These are phyloP conservation scores for Sporisorium scitamineum DNA, from an alignment of 1,284 basidiomycete species.

Conservation along the genomic window DNA sequence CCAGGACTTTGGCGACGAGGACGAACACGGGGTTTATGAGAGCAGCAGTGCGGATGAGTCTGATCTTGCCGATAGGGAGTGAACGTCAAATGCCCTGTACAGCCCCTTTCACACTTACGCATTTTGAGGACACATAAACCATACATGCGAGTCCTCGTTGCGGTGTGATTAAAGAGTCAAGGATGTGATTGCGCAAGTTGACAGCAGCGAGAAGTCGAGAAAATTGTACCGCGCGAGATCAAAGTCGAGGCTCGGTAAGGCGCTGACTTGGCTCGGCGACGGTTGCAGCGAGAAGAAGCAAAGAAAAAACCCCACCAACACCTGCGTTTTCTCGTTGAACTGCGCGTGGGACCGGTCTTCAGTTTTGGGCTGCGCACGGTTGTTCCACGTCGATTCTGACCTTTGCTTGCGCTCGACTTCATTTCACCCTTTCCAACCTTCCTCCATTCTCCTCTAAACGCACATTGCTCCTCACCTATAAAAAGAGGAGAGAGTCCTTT, in stretches of 20 bases:
- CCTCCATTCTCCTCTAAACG: not conserved
- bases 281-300: not conserved
- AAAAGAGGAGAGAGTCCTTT: not conserved
- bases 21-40: constrained; percentile 26
- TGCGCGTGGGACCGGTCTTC: not conserved
- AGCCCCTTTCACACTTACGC: not conserved
- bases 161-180: no score
- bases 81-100: not conserved
- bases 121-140: no score
- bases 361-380: not conserved
- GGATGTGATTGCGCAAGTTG: no score
- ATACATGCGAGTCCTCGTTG: no score
- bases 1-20: constrained; percentile 67
- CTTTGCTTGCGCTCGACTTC: not conserved
- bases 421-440: not conserved
- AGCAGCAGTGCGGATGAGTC: constrained; percentile 30
- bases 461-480: not conserved
- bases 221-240: not conserved
- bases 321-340: not conserved
- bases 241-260: no score
- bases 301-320: not conserved
- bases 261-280: no score
- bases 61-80: not conserved
- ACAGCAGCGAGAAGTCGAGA: not conserved
- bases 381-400: not conserved